Evolutionary conservation across 1,284 basidiomycete genomes (phyloP), one percentile per base, ranked within the genome.

Genomic region (Cutaneotrichosporon daszewskae): DNA sequence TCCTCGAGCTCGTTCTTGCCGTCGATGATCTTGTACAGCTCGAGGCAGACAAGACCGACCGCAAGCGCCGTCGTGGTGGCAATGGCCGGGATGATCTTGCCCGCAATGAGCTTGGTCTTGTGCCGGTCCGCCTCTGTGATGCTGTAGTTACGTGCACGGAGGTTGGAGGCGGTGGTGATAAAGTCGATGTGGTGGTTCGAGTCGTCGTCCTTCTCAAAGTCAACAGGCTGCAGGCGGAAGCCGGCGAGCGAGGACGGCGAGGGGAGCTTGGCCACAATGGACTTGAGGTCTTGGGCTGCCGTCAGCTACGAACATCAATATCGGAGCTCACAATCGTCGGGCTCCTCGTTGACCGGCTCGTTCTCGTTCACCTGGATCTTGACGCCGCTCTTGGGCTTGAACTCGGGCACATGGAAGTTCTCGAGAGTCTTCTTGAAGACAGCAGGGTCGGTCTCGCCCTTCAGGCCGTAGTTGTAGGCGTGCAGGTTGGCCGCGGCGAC

Each of bases 161-260:
- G 78, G 75, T 99, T 99, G 39, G 94, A 96, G 3, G 95, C 87
- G 6, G 95, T 87, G 27, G 92, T 96, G 73, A 99, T 96, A 72
- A 98, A 98, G 74, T 96, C 95, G 66, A 99, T 97, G 73, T 99
- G 95, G 73, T 88, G 82, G 74, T 99, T 99, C 32, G 83, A 82
- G 69, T 99, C 95, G 64, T 98, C 94, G 68, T 99, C 95, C 76
- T 99, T 99, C 76, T 99, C 95, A 63, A 99, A 98, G 65, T 97
- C 92, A 43, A 94, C 90, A 4, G 95, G 89, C 47, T 79, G 85
- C 45, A 99, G 78, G 48, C 94, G 85, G 75, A 94, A 97, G 24
- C 95, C 95, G 28, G 87, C 90, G 35, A 99, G 74, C 16, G 88
- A 87, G 4, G 88, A 86, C 3, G 90, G 89, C 16, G 84, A 67